Base-by-base conservation (phyloP, 192 early-diverging fungal species). In the Phycomyces blakesleeanus region DNA sequence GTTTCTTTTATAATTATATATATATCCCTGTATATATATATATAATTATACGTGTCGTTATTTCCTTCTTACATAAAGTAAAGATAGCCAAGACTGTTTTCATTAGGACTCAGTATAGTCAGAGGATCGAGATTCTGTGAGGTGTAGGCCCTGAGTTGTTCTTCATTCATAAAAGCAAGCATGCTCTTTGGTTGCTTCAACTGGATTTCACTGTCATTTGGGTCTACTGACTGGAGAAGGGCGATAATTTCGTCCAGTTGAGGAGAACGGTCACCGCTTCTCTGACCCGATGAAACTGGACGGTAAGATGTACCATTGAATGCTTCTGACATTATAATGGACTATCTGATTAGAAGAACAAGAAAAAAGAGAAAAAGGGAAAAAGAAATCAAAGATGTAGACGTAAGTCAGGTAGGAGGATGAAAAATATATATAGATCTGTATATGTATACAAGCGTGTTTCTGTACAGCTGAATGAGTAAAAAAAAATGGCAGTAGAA, bases 61-160 rank as follows among this genome's bases (percentile, higher is more conserved):
- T 24, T n/a, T 8, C 10, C 8, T 11, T 38, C 73, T 73, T 79
- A 79, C 81, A 82, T 69, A 18, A 82, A 82, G 54, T 79, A 74
- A 0, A 79, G 57, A 59, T 77, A 82, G n/a, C 73, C 81, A 27
- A 78, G 58, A 22, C 70, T 76, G 42, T 82, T 71, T 5, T 18
- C 26, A 1, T 57, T 50, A 26, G 80, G 80, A 15, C 64, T 67
- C 37, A 82, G 66, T 18, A 71, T 56, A 12, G 68, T 71, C 8
- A 82, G 29, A 12, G 78, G 78, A 69, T 82, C 78, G 20, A 61
- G 18, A 22, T 52, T 38, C 10, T 65, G 51, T n/a, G 63, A 21
- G 22, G 58, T 57, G 22, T 69, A 64, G 22, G 51, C 21, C 34
- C 27, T 14, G 40, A 63, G 49, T 54, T 39, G 51, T 6, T 27